Percentiles rank a stretch among this genome's conserved stretches.
Evolutionary conservation across 1,139 yeast species (phyloP).

Genomic region (Debaryomycetaceae sp.): DNA sequence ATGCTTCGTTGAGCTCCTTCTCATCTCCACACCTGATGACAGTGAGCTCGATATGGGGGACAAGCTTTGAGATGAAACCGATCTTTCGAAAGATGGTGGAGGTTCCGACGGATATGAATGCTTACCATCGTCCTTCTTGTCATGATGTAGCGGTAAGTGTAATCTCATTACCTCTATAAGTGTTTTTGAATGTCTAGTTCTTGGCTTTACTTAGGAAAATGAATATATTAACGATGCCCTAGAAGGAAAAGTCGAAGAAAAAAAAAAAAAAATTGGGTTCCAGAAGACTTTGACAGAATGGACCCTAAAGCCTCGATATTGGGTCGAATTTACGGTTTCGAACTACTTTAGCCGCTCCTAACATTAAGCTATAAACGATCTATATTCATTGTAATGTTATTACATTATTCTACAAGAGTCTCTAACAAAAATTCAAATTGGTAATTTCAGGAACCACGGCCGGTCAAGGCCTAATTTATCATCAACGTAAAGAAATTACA

Average conservation of each 20-base stretch:
- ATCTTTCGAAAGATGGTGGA: neutral
- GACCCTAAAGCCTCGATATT: no score
- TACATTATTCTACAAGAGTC: slow-evolving; percentile 3
- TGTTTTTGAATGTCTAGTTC: no score
- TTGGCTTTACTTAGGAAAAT: no score
- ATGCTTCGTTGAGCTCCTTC: neutral
- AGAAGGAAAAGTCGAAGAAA: no score
- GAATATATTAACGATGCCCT: no score
- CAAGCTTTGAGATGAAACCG: neutral
- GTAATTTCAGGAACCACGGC: slow-evolving; percentile 81
- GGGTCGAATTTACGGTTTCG: no score
- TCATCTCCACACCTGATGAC: neutral
- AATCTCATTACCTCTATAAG: no score
- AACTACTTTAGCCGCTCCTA: no score
- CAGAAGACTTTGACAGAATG: no score
- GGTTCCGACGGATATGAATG: neutral
- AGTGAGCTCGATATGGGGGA: neutral
- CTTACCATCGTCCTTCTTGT: neutral
- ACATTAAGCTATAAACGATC: no score
- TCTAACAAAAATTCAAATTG: slow-evolving; percentile 6
- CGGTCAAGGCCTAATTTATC: slow-evolving; percentile 96
- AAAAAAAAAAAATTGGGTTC: no score
- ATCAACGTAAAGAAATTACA: slow-evolving; percentile 82
- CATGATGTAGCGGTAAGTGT: neutral
- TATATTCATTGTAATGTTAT: no score